A percentile compares a stretch with the other conserved stretches of the same genome.
Evolutionary conservation across 371 early-diverging fungal genomes (phyloP).

Genomic region (Mucor mucedo): DNA sequence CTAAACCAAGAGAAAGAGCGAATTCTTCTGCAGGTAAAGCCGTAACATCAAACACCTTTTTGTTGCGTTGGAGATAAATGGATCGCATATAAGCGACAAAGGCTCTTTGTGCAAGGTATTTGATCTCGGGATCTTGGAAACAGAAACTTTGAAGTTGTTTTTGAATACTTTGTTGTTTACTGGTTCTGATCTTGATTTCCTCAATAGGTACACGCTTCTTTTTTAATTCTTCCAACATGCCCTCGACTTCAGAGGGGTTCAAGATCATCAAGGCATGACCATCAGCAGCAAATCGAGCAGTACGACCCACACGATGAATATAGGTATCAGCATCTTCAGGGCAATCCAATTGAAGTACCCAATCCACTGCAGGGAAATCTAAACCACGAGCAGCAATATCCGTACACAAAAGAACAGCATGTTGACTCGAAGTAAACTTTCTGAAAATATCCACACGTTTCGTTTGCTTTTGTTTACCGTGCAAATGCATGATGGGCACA

Average conservation of each 20-base stretch:
- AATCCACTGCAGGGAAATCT: constrained; percentile 98
- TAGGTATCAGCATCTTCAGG: constrained; percentile 97
- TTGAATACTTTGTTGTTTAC: constrained; percentile 76
- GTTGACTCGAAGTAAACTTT: constrained; percentile 76
- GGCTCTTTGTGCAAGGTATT: constrained; percentile 94
- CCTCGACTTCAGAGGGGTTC: constrained; percentile 86
- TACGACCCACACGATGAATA: constrained; percentile 98
- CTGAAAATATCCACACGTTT: constrained; percentile 92
- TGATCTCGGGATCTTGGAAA: constrained; percentile 92
- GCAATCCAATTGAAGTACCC: constrained; percentile 98
- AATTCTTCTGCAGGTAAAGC: constrained; percentile 86
- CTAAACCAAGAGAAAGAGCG: constrained; percentile 90
- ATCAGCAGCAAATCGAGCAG: constrained; percentile 90
- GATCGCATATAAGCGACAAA: constrained; percentile 95
- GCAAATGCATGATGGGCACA: constrained; percentile 86
- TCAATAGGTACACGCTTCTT: constrained; percentile 84
- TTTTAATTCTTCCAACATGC: constrained; percentile 75
- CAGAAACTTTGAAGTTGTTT: constrained; percentile 88
- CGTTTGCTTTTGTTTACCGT: constrained; percentile 95
- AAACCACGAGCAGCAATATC: constrained; percentile 98
- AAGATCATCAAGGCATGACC: constrained; percentile 90
- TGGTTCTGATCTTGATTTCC: constrained; percentile 80
- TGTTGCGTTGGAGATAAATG: constrained; percentile 87
- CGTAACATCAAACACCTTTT: constrained; percentile 84
- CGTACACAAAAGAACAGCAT: constrained; percentile 88